phyloP scores from a whole-genome alignment of 169 alveolate genomes.

The Pseudocohnilembus persalinus region DNA sequence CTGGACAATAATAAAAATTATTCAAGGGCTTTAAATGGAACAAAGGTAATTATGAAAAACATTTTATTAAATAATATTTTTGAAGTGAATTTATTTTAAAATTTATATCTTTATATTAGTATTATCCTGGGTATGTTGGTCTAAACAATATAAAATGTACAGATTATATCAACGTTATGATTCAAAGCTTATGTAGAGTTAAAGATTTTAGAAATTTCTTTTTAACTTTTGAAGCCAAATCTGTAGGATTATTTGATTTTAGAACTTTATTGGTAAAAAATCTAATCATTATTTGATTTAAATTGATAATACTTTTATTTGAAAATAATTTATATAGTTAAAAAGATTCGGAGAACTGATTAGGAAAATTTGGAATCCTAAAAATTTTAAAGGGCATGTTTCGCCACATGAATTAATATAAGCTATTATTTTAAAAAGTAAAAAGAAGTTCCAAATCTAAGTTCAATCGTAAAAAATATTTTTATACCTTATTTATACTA shows the following conservation, averaged over 20 bases:
- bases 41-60: background rate
- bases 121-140: constrained; percentile 96
- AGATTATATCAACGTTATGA: constrained; percentile 95
- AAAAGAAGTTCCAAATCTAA: constrained; percentile 79
- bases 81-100: constrained; percentile 22
- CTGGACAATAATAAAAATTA: constrained; percentile 53
- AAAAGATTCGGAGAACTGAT: constrained; percentile 91
- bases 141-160: constrained; percentile 94
- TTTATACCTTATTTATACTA: no score
- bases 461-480: constrained; percentile 44
- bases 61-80: constrained; percentile 12
- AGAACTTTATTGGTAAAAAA: constrained; percentile 81
- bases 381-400: constrained; percentile 97
- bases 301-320: no score
- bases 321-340: no score
- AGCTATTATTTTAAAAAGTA: constrained; percentile 62
- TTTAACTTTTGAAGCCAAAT: constrained; percentile 53
- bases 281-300: no score
- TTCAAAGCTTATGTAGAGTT: constrained; percentile 87
- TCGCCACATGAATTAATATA: constrained; percentile 97
- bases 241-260: constrained; percentile 53
- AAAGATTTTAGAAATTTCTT: constrained; percentile 73
- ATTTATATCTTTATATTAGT: constrained; percentile 92
- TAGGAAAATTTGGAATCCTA: constrained; percentile 96
- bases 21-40: constrained; percentile 45